These are phyloP conservation scores for Tylopilus balloui DNA, from an alignment of 768 basidiomycete genomes.

Conservation along the genomic window DNA sequence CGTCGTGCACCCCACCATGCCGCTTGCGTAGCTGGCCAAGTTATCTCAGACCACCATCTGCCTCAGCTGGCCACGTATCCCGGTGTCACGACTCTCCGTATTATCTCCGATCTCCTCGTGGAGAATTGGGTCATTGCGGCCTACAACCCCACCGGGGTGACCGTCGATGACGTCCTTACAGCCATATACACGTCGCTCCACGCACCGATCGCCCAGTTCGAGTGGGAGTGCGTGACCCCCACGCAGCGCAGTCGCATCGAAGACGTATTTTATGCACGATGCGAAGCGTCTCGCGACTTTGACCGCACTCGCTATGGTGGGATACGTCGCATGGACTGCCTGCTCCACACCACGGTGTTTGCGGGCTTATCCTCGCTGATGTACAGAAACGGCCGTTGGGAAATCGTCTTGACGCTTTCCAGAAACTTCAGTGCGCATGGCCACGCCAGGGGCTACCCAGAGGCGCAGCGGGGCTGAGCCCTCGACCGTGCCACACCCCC, in stretches of 20 bases:
- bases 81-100: slow-evolving; percentile 32
- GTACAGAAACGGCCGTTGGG: slow-evolving; percentile 37
- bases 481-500: background rate
- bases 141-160: slow-evolving; percentile 43
- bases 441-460: background rate
- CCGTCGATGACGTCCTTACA: slow-evolving; percentile 46
- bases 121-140: slow-evolving; percentile 41
- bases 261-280: slow-evolving; percentile 42
- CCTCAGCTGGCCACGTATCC: slow-evolving; percentile 43
- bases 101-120: slow-evolving; percentile 46
- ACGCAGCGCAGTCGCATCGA: slow-evolving; percentile 43
- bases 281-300: slow-evolving; percentile 37
- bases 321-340: slow-evolving; percentile 45
- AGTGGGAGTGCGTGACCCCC: slow-evolving; percentile 41
- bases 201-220: slow-evolving; percentile 35
- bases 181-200: slow-evolving; percentile 41
- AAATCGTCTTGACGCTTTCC: slow-evolving; percentile 42
- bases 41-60: slow-evolving; percentile 26
- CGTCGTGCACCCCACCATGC: slow-evolving; percentile 37
- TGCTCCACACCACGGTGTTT: slow-evolving; percentile 46
- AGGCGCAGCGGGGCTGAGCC: background rate
- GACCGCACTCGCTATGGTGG: slow-evolving; percentile 36
- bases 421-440: slow-evolving; percentile 25
- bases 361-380: slow-evolving; percentile 46
- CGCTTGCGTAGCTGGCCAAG: slow-evolving; percentile 12